phyloP scores from a whole-genome alignment of 2,329 filamentous ascomycete genomes.

The Fusarium nelsonii region DNA sequence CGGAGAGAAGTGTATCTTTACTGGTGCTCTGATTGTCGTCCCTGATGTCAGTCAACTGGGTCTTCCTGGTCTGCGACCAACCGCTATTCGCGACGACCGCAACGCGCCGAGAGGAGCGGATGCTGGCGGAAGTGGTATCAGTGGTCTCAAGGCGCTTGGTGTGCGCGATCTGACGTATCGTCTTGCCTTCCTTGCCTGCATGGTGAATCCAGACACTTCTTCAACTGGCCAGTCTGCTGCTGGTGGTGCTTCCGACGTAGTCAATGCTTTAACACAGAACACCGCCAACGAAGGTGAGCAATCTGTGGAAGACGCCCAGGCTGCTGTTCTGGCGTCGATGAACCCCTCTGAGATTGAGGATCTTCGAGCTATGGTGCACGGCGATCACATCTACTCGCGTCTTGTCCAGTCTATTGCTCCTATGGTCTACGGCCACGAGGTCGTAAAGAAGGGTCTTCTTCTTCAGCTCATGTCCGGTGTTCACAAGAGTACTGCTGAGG shows the following conservation, averaged over 20 bases:
- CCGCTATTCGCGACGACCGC: slow-evolving; percentile 85
- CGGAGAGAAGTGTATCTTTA: slow-evolving; percentile 98
- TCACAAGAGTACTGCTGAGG: slow-evolving; percentile 89
- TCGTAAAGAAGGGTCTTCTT: slow-evolving; percentile 96
- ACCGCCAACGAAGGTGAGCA: slow-evolving; percentile 75
- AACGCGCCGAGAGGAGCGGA: slow-evolving; percentile 80
- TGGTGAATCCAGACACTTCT: slow-evolving; percentile 90
- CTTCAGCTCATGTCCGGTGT: slow-evolving; percentile 97
- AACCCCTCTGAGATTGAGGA: slow-evolving; percentile 91
- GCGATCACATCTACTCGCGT: slow-evolving; percentile 92
- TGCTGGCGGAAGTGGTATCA: slow-evolving; percentile 85
- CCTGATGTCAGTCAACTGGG: slow-evolving; percentile 96
- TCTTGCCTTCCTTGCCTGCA: slow-evolving; percentile 95
- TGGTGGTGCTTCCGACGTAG: slow-evolving; percentile 77
- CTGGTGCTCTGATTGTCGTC: slow-evolving; percentile 93
- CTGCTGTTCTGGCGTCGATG: slow-evolving; percentile 87
- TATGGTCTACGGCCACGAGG: slow-evolving; percentile 96
- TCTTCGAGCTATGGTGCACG: slow-evolving; percentile 91
- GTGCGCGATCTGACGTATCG: slow-evolving; percentile 96
- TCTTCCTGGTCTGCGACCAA: slow-evolving; percentile 85
- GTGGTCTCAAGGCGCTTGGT: slow-evolving; percentile 90
- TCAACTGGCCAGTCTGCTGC: slow-evolving; percentile 80
- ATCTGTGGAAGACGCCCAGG: slow-evolving; percentile 86
- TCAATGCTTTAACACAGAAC: slow-evolving; percentile 78
- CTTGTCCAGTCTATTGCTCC: slow-evolving; percentile 94